Evolutionary conservation across 257 asterid species (phyloP), one percentile per base, ranked within the genome.

Genomic region (Orobanche coerulescens): DNA sequence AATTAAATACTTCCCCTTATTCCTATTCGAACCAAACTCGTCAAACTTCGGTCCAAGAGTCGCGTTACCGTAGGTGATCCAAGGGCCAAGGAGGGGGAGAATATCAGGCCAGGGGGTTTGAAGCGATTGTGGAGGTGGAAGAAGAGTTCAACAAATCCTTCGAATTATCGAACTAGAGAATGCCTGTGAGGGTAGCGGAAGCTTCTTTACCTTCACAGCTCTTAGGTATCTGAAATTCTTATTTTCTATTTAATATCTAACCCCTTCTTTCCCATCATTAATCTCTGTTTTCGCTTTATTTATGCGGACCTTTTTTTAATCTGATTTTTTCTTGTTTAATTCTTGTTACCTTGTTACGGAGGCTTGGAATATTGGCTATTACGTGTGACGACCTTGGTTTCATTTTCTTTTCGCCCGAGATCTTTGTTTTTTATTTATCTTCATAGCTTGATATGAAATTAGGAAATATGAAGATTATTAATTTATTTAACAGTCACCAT

Each of bases 111-210:
- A 30, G 36, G 36, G 36, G 7, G 3, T 30, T 30, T 30, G 36
- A 30, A 30, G 7, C 36, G 36, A 30, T 7, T 30, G 36, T 30
- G 36, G 36, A 30, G 36, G 5, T 7, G 1, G 9, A 11, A 36
- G 13, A 11, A 36, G 6, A 36, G 2, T 53, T 47, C 65, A 26
- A 40, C 67, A 46, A 50, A 18, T 62, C 44, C 67, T 51, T 62
- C 51, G 61, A 66, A 43, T 48, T 28, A 14, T 61, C 55, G 18
- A 42, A 25, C 34, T 36, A 14, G 58, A 71, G 54, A 64, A 80
- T 80, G 86, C 86, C 86, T 46, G 86, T 80, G 66, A 71, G 86
- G 66, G 74, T 80, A 47, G 75, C 12, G 65, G 83, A 77, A 26
- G 2, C 75, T 66, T 66, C 86, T 58, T 80, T 79, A 39, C 83